A percentile compares a stretch with the other conserved stretches of the same genome.
phyloP scores from a whole-genome alignment of 805 yeast genomes.

The Groenewaldozyma salmanticensis region DNA sequence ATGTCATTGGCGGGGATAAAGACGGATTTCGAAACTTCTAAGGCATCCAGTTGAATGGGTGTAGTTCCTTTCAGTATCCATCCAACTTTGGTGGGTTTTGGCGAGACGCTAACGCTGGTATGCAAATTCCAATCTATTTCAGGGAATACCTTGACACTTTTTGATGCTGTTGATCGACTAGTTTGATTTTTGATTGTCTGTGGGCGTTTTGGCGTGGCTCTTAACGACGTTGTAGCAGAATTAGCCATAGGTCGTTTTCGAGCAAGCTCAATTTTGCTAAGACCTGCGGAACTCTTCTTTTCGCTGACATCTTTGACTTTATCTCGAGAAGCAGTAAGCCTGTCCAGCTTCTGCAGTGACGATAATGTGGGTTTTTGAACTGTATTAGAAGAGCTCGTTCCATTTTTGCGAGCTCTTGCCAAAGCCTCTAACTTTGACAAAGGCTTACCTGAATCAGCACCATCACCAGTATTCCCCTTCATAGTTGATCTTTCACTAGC shows the following conservation, averaged over 20 bases:
- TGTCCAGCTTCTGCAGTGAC: not conserved
- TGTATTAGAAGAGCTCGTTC: not conserved
- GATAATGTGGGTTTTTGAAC: not conserved
- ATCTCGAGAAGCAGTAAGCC: not conserved
- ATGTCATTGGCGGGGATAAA: conserved; percentile 27
- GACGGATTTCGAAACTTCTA: conserved; percentile 31
- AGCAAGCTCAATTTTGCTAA: not conserved
- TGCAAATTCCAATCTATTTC: conserved; percentile 8
- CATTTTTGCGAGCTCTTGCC: not conserved
- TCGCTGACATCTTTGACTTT: not conserved
- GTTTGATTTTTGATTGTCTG: no score
- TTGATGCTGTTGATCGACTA: no score
- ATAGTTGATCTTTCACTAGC: no score
- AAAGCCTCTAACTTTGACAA: conserved; percentile 1
- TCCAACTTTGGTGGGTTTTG: conserved; percentile 13
- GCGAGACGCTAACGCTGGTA: not conserved
- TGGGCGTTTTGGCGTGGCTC: conserved; percentile 4
- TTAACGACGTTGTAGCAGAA: not conserved
- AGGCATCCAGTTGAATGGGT: not conserved
- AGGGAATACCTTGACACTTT: conserved; percentile 13
- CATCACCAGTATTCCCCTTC: no score
- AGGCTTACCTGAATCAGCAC: no score
- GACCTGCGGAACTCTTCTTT: not conserved
- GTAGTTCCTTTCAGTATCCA: conserved; percentile 1
- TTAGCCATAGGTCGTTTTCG: not conserved